Conservation (phyloP, 2,329 filamentous ascomycete species). For the Graphilbum sp. region DNA sequence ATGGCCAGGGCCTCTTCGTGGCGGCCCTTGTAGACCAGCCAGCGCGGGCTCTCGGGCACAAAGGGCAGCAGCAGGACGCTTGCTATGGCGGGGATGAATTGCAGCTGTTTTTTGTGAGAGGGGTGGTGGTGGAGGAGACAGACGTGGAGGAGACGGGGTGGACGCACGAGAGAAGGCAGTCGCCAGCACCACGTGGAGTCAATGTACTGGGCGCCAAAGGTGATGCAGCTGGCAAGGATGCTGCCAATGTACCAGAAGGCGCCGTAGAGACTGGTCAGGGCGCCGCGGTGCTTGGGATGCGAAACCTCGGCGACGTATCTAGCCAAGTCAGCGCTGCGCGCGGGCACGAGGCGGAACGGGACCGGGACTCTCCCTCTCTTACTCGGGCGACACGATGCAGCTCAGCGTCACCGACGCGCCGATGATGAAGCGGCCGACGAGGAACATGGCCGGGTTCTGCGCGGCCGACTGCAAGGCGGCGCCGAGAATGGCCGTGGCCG, state of each 20-base stretch:
- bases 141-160: too few species aligned
- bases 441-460: constrained; percentile 36
- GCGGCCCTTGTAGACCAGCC: constrained; percentile 5
- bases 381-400: neutral
- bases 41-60: constrained; percentile 7
- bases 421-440: constrained; percentile 41
- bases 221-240: constrained; percentile 12
- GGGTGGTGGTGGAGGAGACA: neutral
- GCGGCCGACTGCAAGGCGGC: constrained; percentile 8
- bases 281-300: neutral
- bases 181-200: constrained; percentile 33
- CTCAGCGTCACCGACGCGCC: constrained; percentile 43
- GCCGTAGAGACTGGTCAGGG: neutral
- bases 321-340: constrained; percentile 35
- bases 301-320: constrained; percentile 38
- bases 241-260: constrained; percentile 8
- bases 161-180: constrained; percentile 25
- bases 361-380: too few species aligned
- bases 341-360: too few species aligned
- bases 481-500: constrained; percentile 6
- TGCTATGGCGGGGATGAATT: neutral
- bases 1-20: constrained; percentile 16
- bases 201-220: constrained; percentile 31
- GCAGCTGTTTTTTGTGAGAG: too few species aligned
- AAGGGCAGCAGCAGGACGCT: neutral